A percentile compares a stretch with the other conserved stretches of the same genome.
Evolutionary conservation across 179 eudicot genomes (phyloP).

Genomic region (Camellia oleifera): DNA sequence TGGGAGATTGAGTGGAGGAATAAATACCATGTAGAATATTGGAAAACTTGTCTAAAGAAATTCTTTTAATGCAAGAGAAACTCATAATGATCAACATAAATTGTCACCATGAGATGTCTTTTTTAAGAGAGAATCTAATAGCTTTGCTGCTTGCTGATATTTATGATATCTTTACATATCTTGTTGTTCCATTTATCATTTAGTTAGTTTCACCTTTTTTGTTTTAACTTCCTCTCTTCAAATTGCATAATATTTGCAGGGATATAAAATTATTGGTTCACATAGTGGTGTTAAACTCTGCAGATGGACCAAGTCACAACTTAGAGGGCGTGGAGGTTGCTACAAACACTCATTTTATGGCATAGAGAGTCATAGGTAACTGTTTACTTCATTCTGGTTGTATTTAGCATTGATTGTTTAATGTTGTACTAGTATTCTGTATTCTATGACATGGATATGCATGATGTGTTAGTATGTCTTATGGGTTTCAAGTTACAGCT

Average conservation of each 20-base stretch:
- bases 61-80: background rate
- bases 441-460: background rate
- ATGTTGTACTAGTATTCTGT: background rate
- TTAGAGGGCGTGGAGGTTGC: constrained; percentile 99
- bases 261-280: constrained; percentile 97
- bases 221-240: background rate
- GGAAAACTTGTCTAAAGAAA: background rate
- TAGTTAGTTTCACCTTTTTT: background rate
- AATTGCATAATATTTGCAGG: constrained; percentile 45
- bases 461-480: background rate
- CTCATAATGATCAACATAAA: background rate
- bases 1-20: background rate
- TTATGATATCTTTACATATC: background rate
- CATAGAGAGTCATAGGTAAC: constrained; percentile 95
- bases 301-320: constrained; percentile 97
- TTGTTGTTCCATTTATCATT: background rate
- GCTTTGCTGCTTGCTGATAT: background rate
- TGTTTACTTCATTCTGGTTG: background rate
- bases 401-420: background rate
- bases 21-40: background rate
- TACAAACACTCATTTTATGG: constrained; percentile 99
- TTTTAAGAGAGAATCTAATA: background rate
- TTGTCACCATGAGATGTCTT: background rate
- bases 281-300: constrained; percentile 98
- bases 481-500: too few species aligned